These are phyloP conservation scores for Lotus japonicus DNA, from an alignment of 306 rosid genomes.

Conservation along the genomic window DNA sequence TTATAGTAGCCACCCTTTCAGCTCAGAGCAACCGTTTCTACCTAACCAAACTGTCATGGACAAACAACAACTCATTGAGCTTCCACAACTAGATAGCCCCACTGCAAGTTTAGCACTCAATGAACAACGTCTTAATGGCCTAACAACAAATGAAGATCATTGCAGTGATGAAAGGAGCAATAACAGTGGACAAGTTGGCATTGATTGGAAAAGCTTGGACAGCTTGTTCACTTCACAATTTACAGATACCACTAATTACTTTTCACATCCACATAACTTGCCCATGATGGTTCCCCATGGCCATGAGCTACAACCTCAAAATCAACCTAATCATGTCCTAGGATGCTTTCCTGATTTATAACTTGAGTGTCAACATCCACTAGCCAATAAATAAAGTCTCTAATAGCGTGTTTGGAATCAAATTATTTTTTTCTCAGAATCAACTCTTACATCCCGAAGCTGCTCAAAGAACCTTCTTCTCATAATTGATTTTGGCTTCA, in stretches of 20 bases:
- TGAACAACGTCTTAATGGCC: slow-evolving; percentile 13
- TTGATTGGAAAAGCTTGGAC: slow-evolving; percentile 67
- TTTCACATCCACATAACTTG: slow-evolving; percentile 31
- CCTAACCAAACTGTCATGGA: slow-evolving; percentile 23
- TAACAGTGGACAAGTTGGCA: slow-evolving; percentile 22
- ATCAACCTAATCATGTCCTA: slow-evolving; percentile 33
- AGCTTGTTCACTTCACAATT: slow-evolving; percentile 43
- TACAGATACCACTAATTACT: slow-evolving; percentile 16
- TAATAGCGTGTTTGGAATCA: too few relatives aligned
- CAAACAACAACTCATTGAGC: slow-evolving; percentile 38
- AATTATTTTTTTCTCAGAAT: too few relatives aligned
- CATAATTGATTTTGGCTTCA: too few relatives aligned
- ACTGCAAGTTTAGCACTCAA: slow-evolving; percentile 36
- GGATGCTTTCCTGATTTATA: slow-evolving; percentile 58
- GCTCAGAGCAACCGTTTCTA: slow-evolving; percentile 15
- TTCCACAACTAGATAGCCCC: slow-evolving; percentile 63
- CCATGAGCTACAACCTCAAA: slow-evolving; percentile 26
- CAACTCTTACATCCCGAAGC: too few relatives aligned
- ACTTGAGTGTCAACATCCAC: slow-evolving; percentile 15
- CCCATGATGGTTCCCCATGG: slow-evolving; percentile 27
- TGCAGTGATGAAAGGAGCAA: slow-evolving; percentile 34
- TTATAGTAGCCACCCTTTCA: slow-evolving; percentile 22
- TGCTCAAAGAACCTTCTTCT: too few relatives aligned
- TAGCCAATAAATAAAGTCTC: slow-evolving; percentile 17
- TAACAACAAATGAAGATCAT: slow-evolving; percentile 25